These are phyloP conservation scores for Tetracentron sinense DNA, from an alignment of 164 flowering plant genomes.

Conservation along the genomic window DNA sequence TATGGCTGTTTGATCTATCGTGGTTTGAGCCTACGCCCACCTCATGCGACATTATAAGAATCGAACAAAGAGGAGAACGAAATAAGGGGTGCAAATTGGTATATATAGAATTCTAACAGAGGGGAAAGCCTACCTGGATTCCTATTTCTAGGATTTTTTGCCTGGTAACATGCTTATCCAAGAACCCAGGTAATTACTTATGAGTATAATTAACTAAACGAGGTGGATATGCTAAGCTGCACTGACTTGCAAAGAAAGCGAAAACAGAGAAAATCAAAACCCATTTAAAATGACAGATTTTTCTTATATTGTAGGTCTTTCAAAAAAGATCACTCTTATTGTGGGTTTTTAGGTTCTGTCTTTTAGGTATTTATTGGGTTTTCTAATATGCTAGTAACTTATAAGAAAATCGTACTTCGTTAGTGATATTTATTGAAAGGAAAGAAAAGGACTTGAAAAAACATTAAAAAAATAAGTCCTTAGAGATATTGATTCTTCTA, in stretches of 20 bases:
- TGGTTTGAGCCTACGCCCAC: no score
- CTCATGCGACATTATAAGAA: no score
- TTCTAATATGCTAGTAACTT: no score
- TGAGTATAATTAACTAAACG: neutral
- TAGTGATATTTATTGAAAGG: neutral
- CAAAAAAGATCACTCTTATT: neutral
- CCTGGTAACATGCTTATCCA: neutral
- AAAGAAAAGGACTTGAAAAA: neutral
- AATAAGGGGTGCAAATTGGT: no score
- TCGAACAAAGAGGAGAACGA: no score
- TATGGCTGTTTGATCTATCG: slow-evolving; percentile 9
- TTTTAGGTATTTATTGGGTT: no score
- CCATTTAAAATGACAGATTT: neutral
- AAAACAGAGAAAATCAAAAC: neutral
- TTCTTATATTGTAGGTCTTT: neutral
- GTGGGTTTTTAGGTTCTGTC: neutral
- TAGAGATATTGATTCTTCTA: no score
- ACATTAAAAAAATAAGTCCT: slow-evolving; percentile 1
- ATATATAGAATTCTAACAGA: no score
- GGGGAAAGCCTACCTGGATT: neutral
- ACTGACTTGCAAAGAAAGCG: neutral
- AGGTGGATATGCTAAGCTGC: neutral
- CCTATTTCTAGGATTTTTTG: neutral
- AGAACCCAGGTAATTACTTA: neutral
- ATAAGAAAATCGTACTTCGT: neutral